Evolutionary conservation across 1,284 basidiomycete genomes (phyloP).

Genomic region (Mycena sp.): DNA sequence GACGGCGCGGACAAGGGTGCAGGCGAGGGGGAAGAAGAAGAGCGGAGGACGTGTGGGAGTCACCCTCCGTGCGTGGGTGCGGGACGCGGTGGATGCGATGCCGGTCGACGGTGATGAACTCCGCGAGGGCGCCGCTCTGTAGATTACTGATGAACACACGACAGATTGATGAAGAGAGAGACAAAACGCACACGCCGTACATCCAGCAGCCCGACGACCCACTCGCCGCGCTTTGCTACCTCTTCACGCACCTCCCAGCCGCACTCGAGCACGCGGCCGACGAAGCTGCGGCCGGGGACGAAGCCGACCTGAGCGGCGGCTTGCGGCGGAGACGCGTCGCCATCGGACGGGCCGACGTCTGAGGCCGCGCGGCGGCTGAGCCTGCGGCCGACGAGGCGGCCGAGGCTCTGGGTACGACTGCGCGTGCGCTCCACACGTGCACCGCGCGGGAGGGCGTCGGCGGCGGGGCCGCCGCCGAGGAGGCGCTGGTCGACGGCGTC

Average conservation of each 20-base stretch:
- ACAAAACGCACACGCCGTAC: conserved; percentile 71
- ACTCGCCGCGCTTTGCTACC: conserved; percentile 76
- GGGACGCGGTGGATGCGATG: conserved; percentile 80
- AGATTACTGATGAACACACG: background rate
- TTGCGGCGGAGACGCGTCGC: conserved; percentile 4
- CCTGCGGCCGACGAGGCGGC: conserved; percentile 23
- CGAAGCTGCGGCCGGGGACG: conserved; percentile 85
- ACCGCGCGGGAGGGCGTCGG: conserved; percentile 40
- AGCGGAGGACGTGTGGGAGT: conserved; percentile 22
- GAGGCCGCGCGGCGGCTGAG: conserved; percentile 20
- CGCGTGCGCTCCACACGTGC: conserved; percentile 17
- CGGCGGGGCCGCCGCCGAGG: conserved; percentile 51
- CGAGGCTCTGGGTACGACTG: conserved; percentile 28
- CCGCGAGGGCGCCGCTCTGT: conserved; percentile 83
- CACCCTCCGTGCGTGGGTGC: conserved; percentile 56
- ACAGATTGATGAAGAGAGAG: conserved; percentile 9
- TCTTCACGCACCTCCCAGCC: conserved; percentile 83
- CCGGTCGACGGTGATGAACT: conserved; percentile 85
- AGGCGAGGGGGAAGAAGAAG: too few relatives aligned
- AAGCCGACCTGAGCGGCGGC: conserved; percentile 61
- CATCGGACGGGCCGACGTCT: conserved; percentile 3
- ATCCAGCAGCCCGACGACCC: conserved; percentile 83
- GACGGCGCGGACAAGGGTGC: too few relatives aligned
- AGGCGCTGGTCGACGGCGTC: conserved; percentile 75
- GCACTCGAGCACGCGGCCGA: conserved; percentile 81